Percentiles rank a stretch among this genome's conserved stretches.
Conservation (phyloP, 306 rosid genomes). For the Glycine soja region DNA sequence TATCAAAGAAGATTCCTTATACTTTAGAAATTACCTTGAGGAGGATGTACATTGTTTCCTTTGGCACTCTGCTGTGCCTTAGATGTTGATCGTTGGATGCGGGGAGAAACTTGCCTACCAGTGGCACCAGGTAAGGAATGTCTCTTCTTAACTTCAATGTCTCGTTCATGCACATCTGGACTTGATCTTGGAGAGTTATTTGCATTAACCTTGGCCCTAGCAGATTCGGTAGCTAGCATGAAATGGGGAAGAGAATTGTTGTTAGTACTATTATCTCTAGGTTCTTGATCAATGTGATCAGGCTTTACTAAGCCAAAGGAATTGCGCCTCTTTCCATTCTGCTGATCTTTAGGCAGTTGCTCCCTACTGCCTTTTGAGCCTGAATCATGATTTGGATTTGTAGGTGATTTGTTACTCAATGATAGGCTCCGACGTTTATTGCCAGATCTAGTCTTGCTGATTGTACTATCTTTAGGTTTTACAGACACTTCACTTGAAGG, state of each 20-base stretch:
- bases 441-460: conserved; percentile 61
- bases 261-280: conserved; percentile 64
- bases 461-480: conserved; percentile 58
- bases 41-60: conserved; percentile 56
- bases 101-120: conserved; percentile 91
- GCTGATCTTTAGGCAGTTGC: conserved; percentile 69
- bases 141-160: conserved; percentile 72
- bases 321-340: conserved; percentile 68
- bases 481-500: conserved; percentile 90
- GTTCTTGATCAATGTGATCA: conserved; percentile 73
- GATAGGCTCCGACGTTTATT: conserved; percentile 56
- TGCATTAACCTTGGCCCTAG: conserved; percentile 84
- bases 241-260: conserved; percentile 81
- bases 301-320: conserved; percentile 76
- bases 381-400: conserved; percentile 63
- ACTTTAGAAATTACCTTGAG: conserved; percentile 45
- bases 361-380: conserved; percentile 66
- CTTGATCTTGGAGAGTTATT: conserved; percentile 87
- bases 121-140: conserved; percentile 87
- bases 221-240: conserved; percentile 98
- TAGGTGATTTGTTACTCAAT: conserved; percentile 69
- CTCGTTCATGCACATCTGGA: conserved; percentile 89
- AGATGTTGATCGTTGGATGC: conserved; percentile 66
- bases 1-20: conserved; percentile 17
- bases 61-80: conserved; percentile 71